Evolutionary conservation across 306 rosid species (phyloP), one percentile per base, ranked within the genome.

Genomic region (Castanea crenata): DNA sequence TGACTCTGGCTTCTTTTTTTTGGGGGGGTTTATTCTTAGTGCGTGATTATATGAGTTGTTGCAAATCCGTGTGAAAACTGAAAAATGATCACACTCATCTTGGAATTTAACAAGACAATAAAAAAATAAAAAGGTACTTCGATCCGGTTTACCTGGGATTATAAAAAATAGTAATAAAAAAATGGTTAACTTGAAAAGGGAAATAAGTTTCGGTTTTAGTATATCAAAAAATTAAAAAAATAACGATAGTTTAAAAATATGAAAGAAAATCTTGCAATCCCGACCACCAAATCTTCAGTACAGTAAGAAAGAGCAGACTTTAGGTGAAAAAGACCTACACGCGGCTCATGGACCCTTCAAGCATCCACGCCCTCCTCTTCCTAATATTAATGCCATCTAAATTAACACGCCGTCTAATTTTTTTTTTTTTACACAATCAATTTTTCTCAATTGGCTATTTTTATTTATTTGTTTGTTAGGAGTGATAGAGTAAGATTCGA

Each of bases 211-310:
- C 56, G 12, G 5, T 27, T 59, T 58, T 59, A 20, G 46, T 38
- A 2, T 38, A 38, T 38, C 46, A 38, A 38, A 38, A 11, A 38
- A 38, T 25, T 38, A 20, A 8, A 10, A 20, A 68, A 5, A 25
- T 0, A 29, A 55, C 8, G 7, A 19, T 41, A 46, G 31, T 19
- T 15, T 21, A 65, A 52, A 80, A 81, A 68, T 11, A 78, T 25
- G 73, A 57, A 76, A 71, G 77, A 74, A 89, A 86, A 92, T 90
- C 67, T 59, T 59, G 6, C 67, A 16, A 59, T 29, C 71, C 91
- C 89, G 93, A 92, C 94, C 87, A 75, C 52, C 12, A 86, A 92
- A 92, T 92, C 95, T 86, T 72, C 51, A 35, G 72, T 54, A 83
- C 91, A 87, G 90, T 62, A 20, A 73, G 78, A 20, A 75, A 69